Percentiles rank a stretch among this genome's conserved stretches.
Evolutionary conservation across 345 rosid genomes (phyloP).

Genomic region (Corymbia maculata): DNA sequence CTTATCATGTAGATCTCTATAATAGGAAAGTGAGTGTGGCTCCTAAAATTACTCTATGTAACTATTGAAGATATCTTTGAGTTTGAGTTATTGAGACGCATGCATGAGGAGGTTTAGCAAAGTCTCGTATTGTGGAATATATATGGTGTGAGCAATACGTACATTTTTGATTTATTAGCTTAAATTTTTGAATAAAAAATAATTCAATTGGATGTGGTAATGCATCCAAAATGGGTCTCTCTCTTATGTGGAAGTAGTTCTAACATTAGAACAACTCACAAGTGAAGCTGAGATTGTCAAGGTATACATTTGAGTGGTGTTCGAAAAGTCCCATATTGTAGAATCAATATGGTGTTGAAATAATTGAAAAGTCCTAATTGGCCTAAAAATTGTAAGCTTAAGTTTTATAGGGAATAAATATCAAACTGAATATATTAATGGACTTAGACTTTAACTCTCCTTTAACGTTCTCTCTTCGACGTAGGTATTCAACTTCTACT

Average conservation of each 20-base stretch:
- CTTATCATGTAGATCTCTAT: not conserved
- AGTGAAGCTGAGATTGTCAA: not conserved
- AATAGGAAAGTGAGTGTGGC: not conserved
- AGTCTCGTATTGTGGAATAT: not conserved
- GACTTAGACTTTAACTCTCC: not conserved
- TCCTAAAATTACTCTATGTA: not conserved
- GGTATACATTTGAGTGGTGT: not conserved
- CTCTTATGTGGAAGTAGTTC: not conserved
- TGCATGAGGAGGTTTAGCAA: not conserved
- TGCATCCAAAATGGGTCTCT: not conserved
- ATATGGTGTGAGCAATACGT: not conserved
- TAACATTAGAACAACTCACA: not conserved
- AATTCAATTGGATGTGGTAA: not conserved
- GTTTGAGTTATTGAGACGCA: not conserved
- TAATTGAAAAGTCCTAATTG: not conserved
- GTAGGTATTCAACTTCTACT: not conserved
- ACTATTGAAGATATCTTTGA: not conserved
- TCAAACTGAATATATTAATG: not conserved
- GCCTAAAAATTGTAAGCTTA: not conserved
- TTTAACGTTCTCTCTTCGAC: not conserved
- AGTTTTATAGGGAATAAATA: not conserved
- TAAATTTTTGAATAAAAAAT: not conserved
- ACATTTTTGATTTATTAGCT: not conserved
- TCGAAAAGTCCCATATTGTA: not conserved
- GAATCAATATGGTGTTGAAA: not conserved